Evolutionary conservation across 2,329 filamentous ascomycete genomes (phyloP).

Genomic region (Trichoderma cornu-damae): DNA sequence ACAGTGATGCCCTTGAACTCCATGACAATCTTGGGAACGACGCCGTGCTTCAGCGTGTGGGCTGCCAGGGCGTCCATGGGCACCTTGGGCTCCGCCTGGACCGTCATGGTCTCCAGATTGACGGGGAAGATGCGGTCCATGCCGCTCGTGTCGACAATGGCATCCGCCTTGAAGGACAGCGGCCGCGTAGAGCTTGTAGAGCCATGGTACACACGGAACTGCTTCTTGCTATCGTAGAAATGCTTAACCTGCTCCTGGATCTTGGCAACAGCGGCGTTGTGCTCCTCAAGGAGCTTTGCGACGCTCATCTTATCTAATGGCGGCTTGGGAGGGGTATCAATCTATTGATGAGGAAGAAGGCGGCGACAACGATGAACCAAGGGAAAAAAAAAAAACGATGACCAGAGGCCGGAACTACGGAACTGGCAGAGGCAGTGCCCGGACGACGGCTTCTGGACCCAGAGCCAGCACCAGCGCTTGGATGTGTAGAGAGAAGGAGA

Average conservation of each 20-base stretch:
- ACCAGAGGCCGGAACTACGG: background rate
- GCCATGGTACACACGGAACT: constrained; percentile 58
- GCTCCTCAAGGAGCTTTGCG: constrained; percentile 27
- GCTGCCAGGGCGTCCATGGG: constrained; percentile 53
- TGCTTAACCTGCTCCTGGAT: constrained; percentile 28
- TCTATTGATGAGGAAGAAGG: background rate
- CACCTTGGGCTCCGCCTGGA: constrained; percentile 54
- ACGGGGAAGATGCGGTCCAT: constrained; percentile 51
- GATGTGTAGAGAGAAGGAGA: background rate
- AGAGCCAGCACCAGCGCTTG: background rate
- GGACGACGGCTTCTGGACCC: background rate
- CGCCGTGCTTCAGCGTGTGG: constrained; percentile 44
- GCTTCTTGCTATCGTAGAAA: constrained; percentile 31
- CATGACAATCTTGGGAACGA: constrained; percentile 54
- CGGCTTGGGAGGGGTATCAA: background rate
- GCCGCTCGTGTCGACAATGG: constrained; percentile 50
- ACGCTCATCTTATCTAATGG: constrained; percentile 4
- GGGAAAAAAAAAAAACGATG: no score
- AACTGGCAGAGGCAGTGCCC: background rate
- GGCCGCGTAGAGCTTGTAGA: constrained; percentile 57
- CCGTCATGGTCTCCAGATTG: constrained; percentile 42
- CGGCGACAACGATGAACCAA: background rate
- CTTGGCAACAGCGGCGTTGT: constrained; percentile 25
- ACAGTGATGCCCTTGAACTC: constrained; percentile 57
- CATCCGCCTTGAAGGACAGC: constrained; percentile 30